Evolutionary conservation across 176 grass and related monocot species (phyloP), one percentile per base, ranked within the genome.

Genomic region (Cenchrus purpureus): DNA sequence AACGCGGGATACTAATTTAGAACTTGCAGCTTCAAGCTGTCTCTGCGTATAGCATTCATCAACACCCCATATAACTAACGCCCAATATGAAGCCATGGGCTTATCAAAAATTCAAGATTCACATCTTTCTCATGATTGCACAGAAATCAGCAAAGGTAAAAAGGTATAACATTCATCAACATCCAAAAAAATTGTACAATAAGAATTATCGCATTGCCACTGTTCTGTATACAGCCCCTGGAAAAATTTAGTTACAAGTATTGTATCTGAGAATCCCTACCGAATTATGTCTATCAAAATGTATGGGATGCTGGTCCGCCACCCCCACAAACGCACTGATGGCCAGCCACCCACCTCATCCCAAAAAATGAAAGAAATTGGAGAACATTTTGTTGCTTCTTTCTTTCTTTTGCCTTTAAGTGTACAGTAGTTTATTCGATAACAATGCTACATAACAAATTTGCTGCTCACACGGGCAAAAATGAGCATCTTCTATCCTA

Each of bases 341-440:
- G 40, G 59, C 79, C 58, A 7, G 17, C 62, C 63, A 76, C 32
- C 57, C 11, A 4, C 69, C 60, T 58, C 76, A 14, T 52, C 69
- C 45, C 53, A 44, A 87, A 85, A 82, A 82, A 79, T 78, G 63
- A 70, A 73, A 69, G 51, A 67, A 87, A 87, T n/a, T 37, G 68
- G 68, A 14, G 68, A 87, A 84, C 51, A 70, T n/a, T 22, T 76
- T 54, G 32, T 45, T 76, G 68, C 45, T 71, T 91, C 85, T 91
- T 63, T 90, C 80, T 80, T 31, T 74, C 15, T 55, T 55, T 91
- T 87, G 85, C 46, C 89, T 91, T 84, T 87, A 84, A 91, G 81
- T 91, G 61, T 87, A 87, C 89, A 81, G 76, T 83, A 84, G 75
- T 84, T 87, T 91, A 91, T 76, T 87, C 74, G 72, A 80, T 70